Conservation (phyloP, 83 land plant species). For the Diphasiastrum complanatum region DNA sequence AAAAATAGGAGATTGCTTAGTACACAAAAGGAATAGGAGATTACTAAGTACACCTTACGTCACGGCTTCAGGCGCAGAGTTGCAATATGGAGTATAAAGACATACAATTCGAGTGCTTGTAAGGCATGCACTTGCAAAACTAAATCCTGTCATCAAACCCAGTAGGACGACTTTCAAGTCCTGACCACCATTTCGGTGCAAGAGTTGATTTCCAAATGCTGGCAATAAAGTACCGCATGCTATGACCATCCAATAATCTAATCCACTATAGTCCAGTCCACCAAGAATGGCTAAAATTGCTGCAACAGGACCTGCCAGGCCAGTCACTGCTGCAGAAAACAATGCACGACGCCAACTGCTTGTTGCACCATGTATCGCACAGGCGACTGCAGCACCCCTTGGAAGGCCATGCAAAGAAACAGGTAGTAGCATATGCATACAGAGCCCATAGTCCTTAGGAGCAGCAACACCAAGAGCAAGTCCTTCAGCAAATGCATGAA, state of each 20-base stretch:
- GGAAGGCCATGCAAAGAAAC: constrained; percentile 89
- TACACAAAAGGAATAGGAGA: too few species aligned
- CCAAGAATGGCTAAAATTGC: constrained; percentile 80
- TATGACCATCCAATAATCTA: constrained; percentile 81
- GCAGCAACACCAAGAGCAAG: constrained; percentile 97
- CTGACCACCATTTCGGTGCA: constrained; percentile 42
- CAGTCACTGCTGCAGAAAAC: constrained; percentile 62
- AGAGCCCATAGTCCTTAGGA: constrained; percentile 77
- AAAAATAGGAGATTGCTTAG: too few species aligned
- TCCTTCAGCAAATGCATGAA: constrained; percentile 87
- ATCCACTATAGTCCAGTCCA: constrained; percentile 65
- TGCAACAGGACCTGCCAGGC: constrained; percentile 70
- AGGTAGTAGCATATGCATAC: constrained; percentile 72
- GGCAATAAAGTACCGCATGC: constrained; percentile 81
- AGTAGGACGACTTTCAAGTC: constrained; percentile 33
- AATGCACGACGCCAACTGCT: constrained; percentile 63
- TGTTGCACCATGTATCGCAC: constrained; percentile 78
- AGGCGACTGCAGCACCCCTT: constrained; percentile 91
- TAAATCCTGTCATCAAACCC: constrained; percentile 62
- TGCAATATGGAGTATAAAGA: constrained; percentile 87
- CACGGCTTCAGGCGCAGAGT: constrained; percentile 87
- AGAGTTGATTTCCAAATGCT: constrained; percentile 46
- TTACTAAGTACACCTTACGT: too few species aligned
- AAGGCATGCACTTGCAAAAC: constrained; percentile 59
- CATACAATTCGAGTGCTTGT: constrained; percentile 78